Evolutionary conservation across 371 early-diverging fungal genomes (phyloP), one percentile per base, ranked within the genome.

Genomic region (Mucor ambiguus): DNA sequence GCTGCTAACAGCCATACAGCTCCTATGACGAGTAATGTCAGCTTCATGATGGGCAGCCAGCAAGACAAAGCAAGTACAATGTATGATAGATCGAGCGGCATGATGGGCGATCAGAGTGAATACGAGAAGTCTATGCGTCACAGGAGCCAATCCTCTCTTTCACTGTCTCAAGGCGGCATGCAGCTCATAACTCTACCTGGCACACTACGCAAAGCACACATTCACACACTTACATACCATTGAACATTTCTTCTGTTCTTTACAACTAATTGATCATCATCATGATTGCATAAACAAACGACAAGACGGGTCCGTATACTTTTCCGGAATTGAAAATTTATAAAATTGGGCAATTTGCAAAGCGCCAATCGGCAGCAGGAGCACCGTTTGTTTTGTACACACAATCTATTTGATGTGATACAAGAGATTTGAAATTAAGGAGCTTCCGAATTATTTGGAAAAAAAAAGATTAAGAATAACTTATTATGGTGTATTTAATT

Each of bases 121-220:
- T 68, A 64, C 55, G 68, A 64, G 56, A 66, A 66, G 60, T 67
- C 70, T 10, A 69, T 70, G 49, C 61, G 79, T 58, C 76, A 77
- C 8, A 70, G 67, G 55, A 78, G 78, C 46, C 72, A 75, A 24
- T 83, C 74, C 68, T 77, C 83, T 18, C 68, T 75, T 16, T 72
- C 77, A 22, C 48, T 75, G 12, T 77, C 83, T 2, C 76, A 75
- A 58, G 64, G 68, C 12, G 70, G 64, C 18, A 57, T 71, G 68
- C 71, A 70, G n/a, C 74, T 77, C 4, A 74, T 76, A 63, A 63
- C 74, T 18, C 72, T 77, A 16, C 79, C 74, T 33, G 85, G 82
- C n/a, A 43, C 44, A 43, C 44, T 33, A 43, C 44, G 18, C 44
- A 43, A 14, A 49, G 22, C 44, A 22, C 49, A 49, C 22, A 26